Base-by-base conservation (phyloP, 2,329 filamentous ascomycete genomes). In the Venturia oleaginea region DNA sequence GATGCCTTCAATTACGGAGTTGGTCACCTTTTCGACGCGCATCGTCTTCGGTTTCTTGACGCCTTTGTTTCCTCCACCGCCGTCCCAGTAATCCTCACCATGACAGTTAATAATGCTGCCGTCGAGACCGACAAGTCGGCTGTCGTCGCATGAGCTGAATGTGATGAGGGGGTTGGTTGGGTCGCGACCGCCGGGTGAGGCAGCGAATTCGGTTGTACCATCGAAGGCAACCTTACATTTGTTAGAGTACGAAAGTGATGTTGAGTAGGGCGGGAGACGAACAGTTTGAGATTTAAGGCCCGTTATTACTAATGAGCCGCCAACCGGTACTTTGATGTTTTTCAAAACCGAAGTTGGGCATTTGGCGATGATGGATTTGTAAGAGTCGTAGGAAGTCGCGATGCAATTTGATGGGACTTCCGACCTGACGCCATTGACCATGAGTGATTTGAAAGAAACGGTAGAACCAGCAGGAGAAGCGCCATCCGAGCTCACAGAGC, bases 101-200 rank as follows among this genome's bases (percentile, higher is more conserved):
- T 85, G 84, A 0, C 81, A 83, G 65, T 86, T 82, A 54, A 86
- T 75, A 15, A 80, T 75, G 51, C 84, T 37, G 8, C 42, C 64
- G 2, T 15, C 79, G 15, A 79, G 76, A 54, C 85, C 85, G 65
- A 80, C 83, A 67, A 87, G 84, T 67, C 80, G 83, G 70, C 87
- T 83, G 67, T 85, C 71, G 15, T 1, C 3, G 22, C 37, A 60
- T 6, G 22, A 27, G 6, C 3, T 40, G n/a, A 60, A 43, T 4
- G 4, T 5, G 3, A 60, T 60, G 13, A 60, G 59, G n/a, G 27
- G 22, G 15, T 17, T 7, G 59, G 37, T 30, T 27, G 59, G 59
- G 7, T 15, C 24, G n/a, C 59, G 59, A 15, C 59, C 59, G 6
- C 5, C 34, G 6, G 59, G 59, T 4, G 59, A 40, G 59, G 34